Percentiles rank a stretch among this genome's conserved stretches.
Evolutionary conservation across 164 flowering plant genomes (phyloP).

Genomic region (Paratinospora sagittata): DNA sequence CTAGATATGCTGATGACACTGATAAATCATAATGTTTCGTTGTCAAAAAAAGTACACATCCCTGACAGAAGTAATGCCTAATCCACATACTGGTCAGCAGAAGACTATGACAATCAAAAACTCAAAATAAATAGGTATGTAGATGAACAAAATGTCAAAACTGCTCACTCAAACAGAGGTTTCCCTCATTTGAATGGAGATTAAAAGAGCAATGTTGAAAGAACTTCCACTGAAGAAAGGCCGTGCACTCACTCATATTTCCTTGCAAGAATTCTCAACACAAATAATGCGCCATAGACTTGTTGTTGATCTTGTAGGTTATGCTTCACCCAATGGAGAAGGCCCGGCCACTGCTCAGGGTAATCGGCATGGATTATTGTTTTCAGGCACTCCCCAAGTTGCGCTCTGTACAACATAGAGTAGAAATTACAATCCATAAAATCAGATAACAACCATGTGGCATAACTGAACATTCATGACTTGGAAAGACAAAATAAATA

Average conservation of each 20-base stretch:
- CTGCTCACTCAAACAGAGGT: background rate
- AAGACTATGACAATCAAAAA: too few relatives aligned
- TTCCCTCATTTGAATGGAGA: background rate
- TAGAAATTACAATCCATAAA: conserved; percentile 1
- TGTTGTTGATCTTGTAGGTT: conserved; percentile 92
- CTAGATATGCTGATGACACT: background rate
- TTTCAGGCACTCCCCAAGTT: conserved; percentile 96
- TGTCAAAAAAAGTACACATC: background rate
- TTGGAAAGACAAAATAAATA: background rate
- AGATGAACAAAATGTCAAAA: background rate
- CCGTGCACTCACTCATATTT: conserved; percentile 85
- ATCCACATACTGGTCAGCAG: too few relatives aligned
- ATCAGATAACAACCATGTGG: too few relatives aligned
- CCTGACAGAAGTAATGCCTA: too few relatives aligned
- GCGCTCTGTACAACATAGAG: conserved; percentile 44
- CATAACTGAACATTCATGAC: background rate
- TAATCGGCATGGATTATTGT: conserved; percentile 92
- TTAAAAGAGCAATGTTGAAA: background rate
- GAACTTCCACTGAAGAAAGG: background rate
- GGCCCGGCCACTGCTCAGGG: conserved; percentile 96
- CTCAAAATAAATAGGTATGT: too few relatives aligned
- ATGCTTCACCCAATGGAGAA: conserved; percentile 87
- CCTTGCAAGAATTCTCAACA: conserved; percentile 85
- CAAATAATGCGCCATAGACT: conserved; percentile 88
- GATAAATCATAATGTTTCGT: too few relatives aligned